These are phyloP conservation scores for Byssothecium circinans DNA, from an alignment of 2,329 filamentous ascomycete genomes.

Conservation along the genomic window DNA sequence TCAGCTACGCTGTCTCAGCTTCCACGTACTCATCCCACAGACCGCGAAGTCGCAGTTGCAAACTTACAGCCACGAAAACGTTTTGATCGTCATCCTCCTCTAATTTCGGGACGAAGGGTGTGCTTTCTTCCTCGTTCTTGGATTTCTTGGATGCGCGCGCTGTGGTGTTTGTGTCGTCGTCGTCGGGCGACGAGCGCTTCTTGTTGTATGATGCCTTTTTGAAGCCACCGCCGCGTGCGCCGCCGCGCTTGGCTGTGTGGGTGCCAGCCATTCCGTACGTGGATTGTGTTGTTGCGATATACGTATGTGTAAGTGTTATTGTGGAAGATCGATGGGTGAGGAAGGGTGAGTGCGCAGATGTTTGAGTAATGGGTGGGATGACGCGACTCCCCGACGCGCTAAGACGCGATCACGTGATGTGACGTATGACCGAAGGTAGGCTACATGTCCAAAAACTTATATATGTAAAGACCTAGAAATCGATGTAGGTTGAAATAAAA, in stretches of 20 bases:
- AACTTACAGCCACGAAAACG: constrained; percentile 46
- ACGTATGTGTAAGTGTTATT: neutral
- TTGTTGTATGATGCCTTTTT: constrained; percentile 20
- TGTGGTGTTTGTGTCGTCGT: constrained; percentile 18
- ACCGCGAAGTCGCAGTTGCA: constrained; percentile 12
- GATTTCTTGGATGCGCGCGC: constrained; percentile 28
- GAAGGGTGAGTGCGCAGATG: neutral
- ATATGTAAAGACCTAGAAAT: no score
- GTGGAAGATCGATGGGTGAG: neutral
- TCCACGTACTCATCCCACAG: neutral
- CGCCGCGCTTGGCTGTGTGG: constrained; percentile 18
- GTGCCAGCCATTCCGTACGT: neutral
- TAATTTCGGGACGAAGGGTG: constrained; percentile 25
- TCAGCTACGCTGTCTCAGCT: constrained; percentile 15
- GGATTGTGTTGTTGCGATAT: neutral
- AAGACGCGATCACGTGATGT: neutral
- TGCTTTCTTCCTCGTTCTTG: constrained; percentile 20
- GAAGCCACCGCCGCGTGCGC: constrained; percentile 10
- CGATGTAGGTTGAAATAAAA: no score
- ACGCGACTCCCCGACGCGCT: neutral
- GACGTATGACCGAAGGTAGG: no score
- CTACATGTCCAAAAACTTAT: no score
- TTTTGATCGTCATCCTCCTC: constrained; percentile 47
- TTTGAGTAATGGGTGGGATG: neutral
- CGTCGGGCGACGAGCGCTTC: constrained; percentile 27